phyloP scores from a whole-genome alignment of 2,329 filamentous ascomycete species.

The Phialocephala subalpina region DNA sequence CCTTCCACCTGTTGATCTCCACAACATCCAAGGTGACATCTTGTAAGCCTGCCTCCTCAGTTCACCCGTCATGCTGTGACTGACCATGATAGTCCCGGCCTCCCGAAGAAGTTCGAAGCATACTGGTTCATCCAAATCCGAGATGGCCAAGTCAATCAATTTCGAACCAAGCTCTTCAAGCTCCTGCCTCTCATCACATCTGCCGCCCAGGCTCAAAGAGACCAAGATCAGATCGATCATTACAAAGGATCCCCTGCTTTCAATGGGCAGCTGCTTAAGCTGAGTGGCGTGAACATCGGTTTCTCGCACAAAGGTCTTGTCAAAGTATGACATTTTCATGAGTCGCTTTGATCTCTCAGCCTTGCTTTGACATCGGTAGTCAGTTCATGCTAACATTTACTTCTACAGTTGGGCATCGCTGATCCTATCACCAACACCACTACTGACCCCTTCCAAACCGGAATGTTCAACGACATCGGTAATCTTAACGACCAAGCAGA shows the following conservation, averaged over 20 bases:
- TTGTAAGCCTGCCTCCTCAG: neutral
- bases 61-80: neutral
- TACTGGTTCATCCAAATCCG: conserved; percentile 2
- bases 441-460: neutral
- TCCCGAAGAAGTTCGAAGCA: conserved; percentile 2
- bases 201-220: neutral
- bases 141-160: neutral
- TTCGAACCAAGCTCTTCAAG: neutral
- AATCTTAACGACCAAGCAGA: conserved; percentile 21
- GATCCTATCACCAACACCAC: conserved; percentile 11
- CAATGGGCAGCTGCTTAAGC: conserved; percentile 7
- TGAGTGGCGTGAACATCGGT: conserved; percentile 21
- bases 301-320: conserved; percentile 19
- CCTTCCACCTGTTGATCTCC: neutral
- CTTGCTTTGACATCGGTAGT: neutral
- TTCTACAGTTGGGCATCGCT: conserved; percentile 6
- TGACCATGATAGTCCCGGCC: neutral
- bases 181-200: conserved; percentile 2
- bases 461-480: conserved; percentile 4
- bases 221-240: conserved; percentile 5
- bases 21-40: conserved; percentile 10
- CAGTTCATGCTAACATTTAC: neutral
- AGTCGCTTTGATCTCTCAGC: too few species aligned
- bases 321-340: neutral
- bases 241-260: neutral